These are phyloP conservation scores for Candolleomyces eurysporus DNA, from an alignment of 768 basidiomycete species.

Conservation along the genomic window DNA sequence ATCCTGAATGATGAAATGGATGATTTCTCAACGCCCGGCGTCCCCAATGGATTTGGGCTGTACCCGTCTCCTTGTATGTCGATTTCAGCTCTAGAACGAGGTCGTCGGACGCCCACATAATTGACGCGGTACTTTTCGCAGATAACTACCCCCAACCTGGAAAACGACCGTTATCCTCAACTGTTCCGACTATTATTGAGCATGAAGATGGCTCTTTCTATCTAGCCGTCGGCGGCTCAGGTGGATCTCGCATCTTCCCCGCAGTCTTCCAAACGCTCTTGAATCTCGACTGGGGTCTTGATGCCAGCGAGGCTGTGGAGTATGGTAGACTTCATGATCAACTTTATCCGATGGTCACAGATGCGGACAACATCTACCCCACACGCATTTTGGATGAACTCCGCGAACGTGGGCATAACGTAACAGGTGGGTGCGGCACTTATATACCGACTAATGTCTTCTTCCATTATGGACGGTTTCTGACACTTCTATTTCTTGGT, in stretches of 20 bases:
- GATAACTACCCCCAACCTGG: constrained; percentile 87
- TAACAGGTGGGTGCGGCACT: constrained; percentile 47
- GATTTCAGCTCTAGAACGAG: background rate
- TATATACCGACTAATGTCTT: too few species aligned
- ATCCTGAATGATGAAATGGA: constrained; percentile 95
- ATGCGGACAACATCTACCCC: constrained; percentile 63
- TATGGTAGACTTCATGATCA: constrained; percentile 83
- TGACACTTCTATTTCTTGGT: constrained; percentile 4
- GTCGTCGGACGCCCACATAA: background rate
- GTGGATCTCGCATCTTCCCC: constrained; percentile 83
- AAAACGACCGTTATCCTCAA: constrained; percentile 91
- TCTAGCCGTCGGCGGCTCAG: constrained; percentile 78
- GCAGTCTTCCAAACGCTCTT: constrained; percentile 77
- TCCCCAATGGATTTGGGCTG: constrained; percentile 81
- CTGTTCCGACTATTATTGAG: constrained; percentile 76
- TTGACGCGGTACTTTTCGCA: constrained; percentile 23
- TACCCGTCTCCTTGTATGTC: constrained; percentile 75
- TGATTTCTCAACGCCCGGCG: constrained; percentile 86
- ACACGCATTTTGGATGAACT: constrained; percentile 55
- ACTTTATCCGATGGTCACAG: constrained; percentile 63
- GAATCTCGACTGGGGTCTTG: constrained; percentile 79
- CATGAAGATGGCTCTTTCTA: constrained; percentile 69
- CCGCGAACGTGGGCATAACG: constrained; percentile 62
- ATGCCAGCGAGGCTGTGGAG: constrained; percentile 82
- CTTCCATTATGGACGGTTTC: background rate